Evolutionary conservation across 495 filamentous ascomycete species (phyloP), one percentile per base, ranked within the genome.

Genomic region (Aspergillus conjunctus): DNA sequence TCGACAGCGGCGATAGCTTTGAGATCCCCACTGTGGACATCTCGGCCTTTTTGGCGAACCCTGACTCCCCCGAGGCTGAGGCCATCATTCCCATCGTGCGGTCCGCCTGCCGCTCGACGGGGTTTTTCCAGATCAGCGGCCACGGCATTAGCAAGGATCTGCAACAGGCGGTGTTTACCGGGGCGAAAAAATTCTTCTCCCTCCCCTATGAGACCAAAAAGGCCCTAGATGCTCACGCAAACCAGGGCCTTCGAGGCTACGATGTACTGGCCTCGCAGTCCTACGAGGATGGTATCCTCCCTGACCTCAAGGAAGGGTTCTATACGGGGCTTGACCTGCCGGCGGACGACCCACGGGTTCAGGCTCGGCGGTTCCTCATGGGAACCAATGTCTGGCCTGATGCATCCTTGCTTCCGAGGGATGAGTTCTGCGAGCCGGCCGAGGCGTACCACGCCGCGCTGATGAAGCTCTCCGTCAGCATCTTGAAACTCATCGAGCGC

Each of bases 91-190:
- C 62, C 8, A 57, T 54, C 11, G 55, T 73, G 11, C 65, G 68
- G 12, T 20, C 59, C 2, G 73, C 72, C 48, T 74, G 73, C 56
- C 33, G 56, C n/a, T 61, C 70, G 0, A 72, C 65, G 1, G 75
- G 75, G 17, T 76, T 77, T 61, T 77, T 77, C 63, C 71, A 74
- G 49, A 64, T 77, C 51, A 63, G 48, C 18, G 67, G 66, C 49
- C 73, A 76, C 54, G 65, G 66, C n/a, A 53, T 75, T 14, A 50
- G 63, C 12, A 44, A 44, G 2, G 30, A 55, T 9, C 67, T 75
- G 0, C 73, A 75, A 54, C 15, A 69, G 10, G 26, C 34, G 30
- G 54, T 74, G n/a, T 67, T 76, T 53, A 39, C 54, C 1, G 68
- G 55, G 9, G 64, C 68, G 8, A 62, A 51, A 21, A 61, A 56